Evolutionary conservation across 139 green algal genomes (phyloP).

Genomic region (Eudorina sp.): DNA sequence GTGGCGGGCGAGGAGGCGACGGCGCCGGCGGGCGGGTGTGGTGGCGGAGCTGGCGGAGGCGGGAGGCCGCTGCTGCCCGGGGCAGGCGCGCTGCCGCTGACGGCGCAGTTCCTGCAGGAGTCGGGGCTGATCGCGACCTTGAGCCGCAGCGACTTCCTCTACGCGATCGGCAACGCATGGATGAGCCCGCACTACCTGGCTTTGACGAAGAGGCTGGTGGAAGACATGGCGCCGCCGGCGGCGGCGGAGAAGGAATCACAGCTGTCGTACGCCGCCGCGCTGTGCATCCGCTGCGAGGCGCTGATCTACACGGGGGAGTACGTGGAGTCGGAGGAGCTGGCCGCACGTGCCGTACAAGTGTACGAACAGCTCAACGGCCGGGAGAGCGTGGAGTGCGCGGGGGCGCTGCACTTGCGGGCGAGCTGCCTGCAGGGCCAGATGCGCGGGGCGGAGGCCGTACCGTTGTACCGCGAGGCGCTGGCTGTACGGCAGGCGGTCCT

Average conservation of each 20-base stretch:
- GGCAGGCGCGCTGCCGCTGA: not conserved
- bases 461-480: slow-evolving; percentile 7
- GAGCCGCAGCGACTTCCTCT: slow-evolving; percentile 13
- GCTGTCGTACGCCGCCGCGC: not conserved
- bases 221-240: not conserved
- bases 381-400: slow-evolving; percentile 11
- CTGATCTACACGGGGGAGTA: slow-evolving; percentile 12
- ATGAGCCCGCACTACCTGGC: slow-evolving; percentile 5
- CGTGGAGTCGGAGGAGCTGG: not conserved
- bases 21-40: too few relatives aligned
- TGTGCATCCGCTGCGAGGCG: not conserved
- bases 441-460: not conserved
- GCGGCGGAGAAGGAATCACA: not conserved
- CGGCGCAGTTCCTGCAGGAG: not conserved
- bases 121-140: not conserved
- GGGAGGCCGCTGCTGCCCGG: not conserved
- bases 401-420: not conserved
- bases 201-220: not conserved
- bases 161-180: slow-evolving; percentile 6
- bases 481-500: not conserved
- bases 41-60: too few relatives aligned
- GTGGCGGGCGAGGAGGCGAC: not conserved
- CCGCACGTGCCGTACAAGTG: not conserved
- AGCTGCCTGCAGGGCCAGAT: slow-evolving; percentile 8
- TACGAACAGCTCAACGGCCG: not conserved